Conservation (phyloP, 352 stramenopile species). For the Globisporangium mamillatum region DNA sequence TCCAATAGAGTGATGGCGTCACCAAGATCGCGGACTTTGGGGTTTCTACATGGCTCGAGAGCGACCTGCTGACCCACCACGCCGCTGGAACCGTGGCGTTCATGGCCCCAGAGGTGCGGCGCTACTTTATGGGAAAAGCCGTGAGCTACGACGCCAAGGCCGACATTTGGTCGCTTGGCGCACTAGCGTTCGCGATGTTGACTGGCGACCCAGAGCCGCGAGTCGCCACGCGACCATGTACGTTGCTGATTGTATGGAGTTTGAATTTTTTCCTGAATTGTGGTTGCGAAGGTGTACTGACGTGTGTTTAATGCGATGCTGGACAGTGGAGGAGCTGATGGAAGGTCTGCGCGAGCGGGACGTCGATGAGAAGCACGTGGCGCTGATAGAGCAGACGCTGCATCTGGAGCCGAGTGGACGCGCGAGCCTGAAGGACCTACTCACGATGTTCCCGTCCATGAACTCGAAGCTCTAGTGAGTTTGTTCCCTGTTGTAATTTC, state of each 20-base stretch:
- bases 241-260: conserved; percentile 3
- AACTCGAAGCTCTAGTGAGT: conserved; percentile 40
- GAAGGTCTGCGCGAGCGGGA: conserved; percentile 34
- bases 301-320: background rate
- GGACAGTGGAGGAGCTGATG: conserved; percentile 56
- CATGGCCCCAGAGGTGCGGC: conserved; percentile 77
- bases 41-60: conserved; percentile 79
- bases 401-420: conserved; percentile 36
- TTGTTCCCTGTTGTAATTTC: background rate
- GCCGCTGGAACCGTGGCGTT: conserved; percentile 74
- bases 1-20: conserved; percentile 48
- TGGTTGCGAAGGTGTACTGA: background rate
- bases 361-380: conserved; percentile 30
- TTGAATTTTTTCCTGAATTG: background rate
- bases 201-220: conserved; percentile 60
- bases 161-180: conserved; percentile 82
- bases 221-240: conserved; percentile 63
- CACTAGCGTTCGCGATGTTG: conserved; percentile 66
- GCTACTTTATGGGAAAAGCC: conserved; percentile 67
- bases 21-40: conserved; percentile 83
- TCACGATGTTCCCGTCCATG: conserved; percentile 34
- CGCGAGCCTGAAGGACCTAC: conserved; percentile 39
- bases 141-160: conserved; percentile 68
- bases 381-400: conserved; percentile 45
- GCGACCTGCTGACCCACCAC: conserved; percentile 66